These are phyloP conservation scores for Apiotrichum montevideense DNA, from an alignment of 1,284 basidiomycete genomes.

Conservation along the genomic window DNA sequence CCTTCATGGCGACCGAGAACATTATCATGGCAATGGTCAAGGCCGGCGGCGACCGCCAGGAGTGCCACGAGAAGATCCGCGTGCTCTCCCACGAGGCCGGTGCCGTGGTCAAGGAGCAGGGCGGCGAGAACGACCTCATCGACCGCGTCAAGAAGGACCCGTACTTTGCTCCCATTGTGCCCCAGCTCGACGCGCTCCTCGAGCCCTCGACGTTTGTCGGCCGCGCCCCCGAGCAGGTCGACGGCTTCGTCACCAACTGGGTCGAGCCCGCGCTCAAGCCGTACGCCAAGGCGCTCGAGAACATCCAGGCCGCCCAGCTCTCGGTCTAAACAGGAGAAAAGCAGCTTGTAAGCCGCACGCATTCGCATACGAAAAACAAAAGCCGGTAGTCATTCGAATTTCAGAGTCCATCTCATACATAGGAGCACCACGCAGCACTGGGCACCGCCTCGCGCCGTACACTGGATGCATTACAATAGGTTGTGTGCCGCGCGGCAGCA, in stretches of 20 bases:
- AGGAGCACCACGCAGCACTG: not conserved
- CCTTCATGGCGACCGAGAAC: slow-evolving; percentile 99
- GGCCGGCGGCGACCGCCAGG: slow-evolving; percentile 86
- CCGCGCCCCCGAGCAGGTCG: slow-evolving; percentile 88
- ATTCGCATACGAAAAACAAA: too few relatives aligned
- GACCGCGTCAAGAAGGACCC: slow-evolving; percentile 66
- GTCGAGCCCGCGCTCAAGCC: slow-evolving; percentile 74
- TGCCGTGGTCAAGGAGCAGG: slow-evolving; percentile 89
- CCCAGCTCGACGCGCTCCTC: slow-evolving; percentile 53
- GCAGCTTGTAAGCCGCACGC: too few relatives aligned
- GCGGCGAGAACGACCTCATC: slow-evolving; percentile 93
- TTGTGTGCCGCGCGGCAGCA: not conserved
- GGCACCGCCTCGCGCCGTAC: not conserved
- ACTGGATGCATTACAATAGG: slow-evolving; percentile 5
- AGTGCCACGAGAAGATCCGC: slow-evolving; percentile 92
- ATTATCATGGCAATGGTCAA: slow-evolving; percentile 99
- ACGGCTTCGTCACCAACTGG: slow-evolving; percentile 79
- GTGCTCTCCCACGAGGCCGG: slow-evolving; percentile 95
- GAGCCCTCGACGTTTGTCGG: slow-evolving; percentile 83
- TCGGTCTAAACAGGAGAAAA: slow-evolving; percentile 44
- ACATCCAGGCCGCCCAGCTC: slow-evolving; percentile 55
- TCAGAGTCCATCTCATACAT: slow-evolving; percentile 1
- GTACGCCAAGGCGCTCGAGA: slow-evolving; percentile 58
- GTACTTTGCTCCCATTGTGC: slow-evolving; percentile 57
- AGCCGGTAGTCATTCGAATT: not conserved